Evolutionary conservation across 352 stramenopile genomes (phyloP).

Genomic region (Globisporangium viniferum): DNA sequence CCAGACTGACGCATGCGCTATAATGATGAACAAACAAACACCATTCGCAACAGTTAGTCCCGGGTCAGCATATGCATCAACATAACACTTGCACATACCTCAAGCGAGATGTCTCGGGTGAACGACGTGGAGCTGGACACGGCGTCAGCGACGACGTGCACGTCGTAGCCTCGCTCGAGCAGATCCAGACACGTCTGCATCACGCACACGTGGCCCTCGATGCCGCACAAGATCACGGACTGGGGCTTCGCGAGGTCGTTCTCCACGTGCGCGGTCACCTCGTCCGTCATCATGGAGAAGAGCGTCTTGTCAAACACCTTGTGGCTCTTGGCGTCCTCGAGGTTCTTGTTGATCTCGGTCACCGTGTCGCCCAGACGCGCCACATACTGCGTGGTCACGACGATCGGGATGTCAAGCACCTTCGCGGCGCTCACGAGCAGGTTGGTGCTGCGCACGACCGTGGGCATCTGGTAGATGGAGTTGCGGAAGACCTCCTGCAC

Average conservation of each 20-base stretch:
- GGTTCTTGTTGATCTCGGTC: slow-evolving; percentile 60
- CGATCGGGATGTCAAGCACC: slow-evolving; percentile 88
- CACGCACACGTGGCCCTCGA: slow-evolving; percentile 95
- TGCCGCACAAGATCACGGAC: slow-evolving; percentile 95
- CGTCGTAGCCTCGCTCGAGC: slow-evolving; percentile 93
- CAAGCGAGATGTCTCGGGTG: slow-evolving; percentile 91
- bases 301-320: slow-evolving; percentile 96
- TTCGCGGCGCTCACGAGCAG: slow-evolving; percentile 71
- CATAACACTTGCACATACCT: slow-evolving; percentile 25
- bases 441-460: slow-evolving; percentile 83
- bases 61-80: background rate
- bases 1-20: slow-evolving; percentile 91
- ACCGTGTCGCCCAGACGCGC: slow-evolving; percentile 93
- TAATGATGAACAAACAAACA: background rate
- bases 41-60: background rate
- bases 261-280: slow-evolving; percentile 85
- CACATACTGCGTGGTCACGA: slow-evolving; percentile 96
- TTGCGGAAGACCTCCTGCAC: slow-evolving; percentile 96
- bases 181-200: slow-evolving; percentile 97
- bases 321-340: slow-evolving; percentile 37
- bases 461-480: slow-evolving; percentile 91
- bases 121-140: slow-evolving; percentile 88
- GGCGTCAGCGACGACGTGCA: slow-evolving; percentile 96
- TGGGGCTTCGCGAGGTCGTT: slow-evolving; percentile 43
- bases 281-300: slow-evolving; percentile 97